Evolutionary conservation across 2,329 filamentous ascomycete genomes (phyloP), one percentile per base, ranked within the genome.

Genomic region (Alternaria gansuensis): DNA sequence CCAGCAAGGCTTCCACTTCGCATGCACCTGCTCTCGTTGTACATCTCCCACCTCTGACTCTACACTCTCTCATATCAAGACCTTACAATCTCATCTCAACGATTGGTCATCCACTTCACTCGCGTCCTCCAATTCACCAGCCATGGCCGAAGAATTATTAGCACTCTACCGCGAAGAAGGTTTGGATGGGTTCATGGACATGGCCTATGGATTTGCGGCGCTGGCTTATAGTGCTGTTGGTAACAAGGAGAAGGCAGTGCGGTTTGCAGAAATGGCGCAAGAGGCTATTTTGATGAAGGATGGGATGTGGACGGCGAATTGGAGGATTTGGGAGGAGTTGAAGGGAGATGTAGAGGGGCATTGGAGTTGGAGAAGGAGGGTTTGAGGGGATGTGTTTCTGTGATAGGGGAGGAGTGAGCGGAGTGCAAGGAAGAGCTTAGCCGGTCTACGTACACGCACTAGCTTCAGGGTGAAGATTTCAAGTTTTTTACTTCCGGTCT

Each of bases 121-220:
- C 0, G 70, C 55, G 3, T 17, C 49, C 0, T 6, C 36, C 1
- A 37, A 2, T 0, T 73, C 70, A 0, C 65, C 71, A 0, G 59
- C 61, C 1, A 39, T 73, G 49, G 75, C 78, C 2, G 73, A 78
- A 53, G 53, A 73, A 11, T 43, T 80, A 9, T 50, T 81, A 1
- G 43, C 57, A 0, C n/a, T 78, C 5, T 79, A 80, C 50, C 64
- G 68, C 21, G 52, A 71, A 28, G 75, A 81, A 59, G 73, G 75
- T 0, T 60, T 81, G 0, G 69, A 79, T 34, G 75, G 74, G 1
- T 80, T 79, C 51, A 68, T 80, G 31, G 76, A 79, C 5, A 64
- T 74, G 11, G 73, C 78, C 6, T 81, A 79, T 60, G 77, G 77
- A 1, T 73, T 77, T 50, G 75, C 78, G 3, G 78, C 79, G 9